Percentiles rank a stretch among this genome's conserved stretches.
phyloP scores from a whole-genome alignment of 148 eudicot species.

The Rhododendron ferrugineum region DNA sequence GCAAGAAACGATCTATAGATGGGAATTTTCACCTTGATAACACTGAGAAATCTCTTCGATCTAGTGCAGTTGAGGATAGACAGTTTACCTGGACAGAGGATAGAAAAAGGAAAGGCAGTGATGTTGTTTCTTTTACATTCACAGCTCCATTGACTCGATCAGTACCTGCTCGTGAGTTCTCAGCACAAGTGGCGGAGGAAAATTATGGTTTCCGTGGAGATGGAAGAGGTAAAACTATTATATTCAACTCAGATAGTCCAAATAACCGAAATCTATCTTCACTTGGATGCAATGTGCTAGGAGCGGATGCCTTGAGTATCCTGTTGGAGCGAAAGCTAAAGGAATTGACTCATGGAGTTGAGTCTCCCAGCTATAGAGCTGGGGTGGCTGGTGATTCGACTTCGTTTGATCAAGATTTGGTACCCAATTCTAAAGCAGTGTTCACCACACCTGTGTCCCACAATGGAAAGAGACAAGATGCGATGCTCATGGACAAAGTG shows the following conservation, averaged over 20 bases:
- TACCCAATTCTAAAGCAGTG: conserved; percentile 24
- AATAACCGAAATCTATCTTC: conserved; percentile 36
- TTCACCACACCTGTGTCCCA: conserved; percentile 16
- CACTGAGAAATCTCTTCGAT: neutral
- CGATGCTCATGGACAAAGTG: conserved; percentile 12
- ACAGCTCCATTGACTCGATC: conserved; percentile 71
- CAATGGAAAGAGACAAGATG: conserved; percentile 24
- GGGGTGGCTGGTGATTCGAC: conserved; percentile 22
- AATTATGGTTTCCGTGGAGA: conserved; percentile 24
- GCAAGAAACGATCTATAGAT: conserved; percentile 69
- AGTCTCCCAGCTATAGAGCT: conserved; percentile 33
- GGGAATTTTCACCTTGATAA: conserved; percentile 35
- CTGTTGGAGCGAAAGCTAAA: conserved; percentile 75
- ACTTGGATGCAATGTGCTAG: conserved; percentile 36
- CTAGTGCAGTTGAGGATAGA: conserved; percentile 19
- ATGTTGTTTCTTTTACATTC: conserved; percentile 92
- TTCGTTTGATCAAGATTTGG: conserved; percentile 30
- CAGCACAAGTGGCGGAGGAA: conserved; percentile 22
- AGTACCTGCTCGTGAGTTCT: conserved; percentile 27
- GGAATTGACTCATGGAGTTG: conserved; percentile 50
- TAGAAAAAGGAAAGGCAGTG: conserved; percentile 55
- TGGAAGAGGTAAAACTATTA: conserved; percentile 29
- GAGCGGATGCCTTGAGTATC: conserved; percentile 68
- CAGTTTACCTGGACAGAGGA: conserved; percentile 52
- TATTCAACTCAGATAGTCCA: conserved; percentile 32